A percentile compares a stretch with the other conserved stretches of the same genome.
Evolutionary conservation across 352 stramenopile species (phyloP).

Genomic region (Detonula confervacea): DNA sequence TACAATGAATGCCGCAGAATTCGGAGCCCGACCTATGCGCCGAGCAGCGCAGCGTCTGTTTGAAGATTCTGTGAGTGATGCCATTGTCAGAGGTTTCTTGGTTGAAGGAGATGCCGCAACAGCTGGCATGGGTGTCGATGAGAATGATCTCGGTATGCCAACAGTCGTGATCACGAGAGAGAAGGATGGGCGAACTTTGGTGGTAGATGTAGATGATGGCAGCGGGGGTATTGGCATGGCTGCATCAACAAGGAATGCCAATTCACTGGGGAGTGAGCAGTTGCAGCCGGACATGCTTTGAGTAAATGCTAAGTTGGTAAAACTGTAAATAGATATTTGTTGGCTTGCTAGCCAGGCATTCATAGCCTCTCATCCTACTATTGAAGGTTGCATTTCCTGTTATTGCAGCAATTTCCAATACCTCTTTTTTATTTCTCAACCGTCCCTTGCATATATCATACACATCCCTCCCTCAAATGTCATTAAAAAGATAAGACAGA

Average conservation of each 20-base stretch:
- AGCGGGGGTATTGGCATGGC: constrained; percentile 67
- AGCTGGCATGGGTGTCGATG: constrained; percentile 58
- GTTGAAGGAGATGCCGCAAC: constrained; percentile 63
- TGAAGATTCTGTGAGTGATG: constrained; percentile 83
- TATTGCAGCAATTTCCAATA: too few relatives aligned
- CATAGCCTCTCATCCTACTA: too few relatives aligned
- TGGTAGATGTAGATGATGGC: constrained; percentile 75
- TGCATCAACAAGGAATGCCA: constrained; percentile 12
- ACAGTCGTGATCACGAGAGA: constrained; percentile 58
- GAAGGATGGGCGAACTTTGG: constrained; percentile 57
- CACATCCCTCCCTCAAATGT: too few relatives aligned
- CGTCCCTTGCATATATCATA: too few relatives aligned
- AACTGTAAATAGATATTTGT: too few relatives aligned
- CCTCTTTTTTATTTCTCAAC: too few relatives aligned
- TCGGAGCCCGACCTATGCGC: constrained; percentile 81
- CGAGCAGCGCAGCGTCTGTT: constrained; percentile 78
- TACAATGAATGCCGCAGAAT: constrained; percentile 71
- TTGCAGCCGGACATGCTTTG: constrained; percentile 39
- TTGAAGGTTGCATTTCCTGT: too few relatives aligned
- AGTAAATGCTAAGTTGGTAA: too few relatives aligned
- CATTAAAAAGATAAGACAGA: too few relatives aligned
- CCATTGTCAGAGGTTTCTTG: constrained; percentile 80
- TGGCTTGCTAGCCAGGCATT: too few relatives aligned
- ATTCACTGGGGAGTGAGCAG: constrained; percentile 17
- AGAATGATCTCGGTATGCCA: constrained; percentile 29